Base-by-base conservation (phyloP, 805 yeast species). In the Lipomyces orientalis region DNA sequence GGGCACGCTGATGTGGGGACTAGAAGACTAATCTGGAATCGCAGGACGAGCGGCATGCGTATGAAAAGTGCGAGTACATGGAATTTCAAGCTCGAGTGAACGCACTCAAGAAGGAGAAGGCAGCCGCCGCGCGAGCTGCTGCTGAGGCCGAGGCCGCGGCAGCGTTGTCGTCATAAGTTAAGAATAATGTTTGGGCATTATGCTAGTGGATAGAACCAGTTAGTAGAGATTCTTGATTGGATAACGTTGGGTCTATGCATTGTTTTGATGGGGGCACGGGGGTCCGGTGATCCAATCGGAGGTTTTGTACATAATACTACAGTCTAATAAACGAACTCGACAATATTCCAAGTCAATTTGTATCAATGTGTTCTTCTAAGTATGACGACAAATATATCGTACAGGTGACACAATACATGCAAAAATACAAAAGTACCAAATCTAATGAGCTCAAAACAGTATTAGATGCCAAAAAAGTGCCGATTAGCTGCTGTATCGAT, bases 1-100 rank as follows among this genome's bases (percentile, higher is more conserved):
- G 34, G 22, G 16, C 55, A 22, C 7, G 4, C 55, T 14, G 16
- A 22, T n/a, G 9, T 19, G 54, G 16, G 16, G 25, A 52, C 6
- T 25, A n/a, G 34, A 31, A 10, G 35, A 37, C 16, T 35, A 19
- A 14, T 51, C 7, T 0, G 10, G 10, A 34, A n/a, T 25, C 31
- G 25, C 54, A 84, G 66, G 89, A 89, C 71, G 91, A 89, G 80
- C 87, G 92, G 77, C 96, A 91, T 74, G 87, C 83, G 54, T 91
- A 93, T 83, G 97, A 91, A 78, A 90, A 90, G 76, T 91, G 97
- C 78, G 90, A 91, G 79, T 89, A 89, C 77, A 79, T 88, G 78
- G 97, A 91, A 77, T 90, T 89, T 81, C 84, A 87, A 77, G 86
- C 95, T 81, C 86, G 97, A 79, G 90, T 89, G 66, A 83, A 87